Evolutionary conservation across 441 rosid species (phyloP).

Genomic region (Pelargonium exstipulatum): DNA sequence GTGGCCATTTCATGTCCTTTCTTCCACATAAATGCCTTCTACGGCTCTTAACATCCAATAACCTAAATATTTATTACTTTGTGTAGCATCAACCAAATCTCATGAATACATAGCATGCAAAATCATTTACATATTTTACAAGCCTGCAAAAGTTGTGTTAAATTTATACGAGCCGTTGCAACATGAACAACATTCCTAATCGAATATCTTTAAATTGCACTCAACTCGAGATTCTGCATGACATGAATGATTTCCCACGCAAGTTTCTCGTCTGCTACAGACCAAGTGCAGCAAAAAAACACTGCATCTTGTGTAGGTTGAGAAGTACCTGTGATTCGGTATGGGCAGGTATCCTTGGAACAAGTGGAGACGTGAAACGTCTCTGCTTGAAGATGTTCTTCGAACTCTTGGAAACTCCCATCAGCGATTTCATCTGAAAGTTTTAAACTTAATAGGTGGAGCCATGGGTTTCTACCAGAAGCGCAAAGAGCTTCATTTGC

Average conservation of each 20-base stretch:
- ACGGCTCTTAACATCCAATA: too few species aligned
- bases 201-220: slow-evolving; percentile 6
- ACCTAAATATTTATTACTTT: too few species aligned
- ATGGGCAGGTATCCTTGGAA: slow-evolving; percentile 49
- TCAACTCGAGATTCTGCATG: slow-evolving; percentile 24
- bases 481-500: slow-evolving; percentile 14
- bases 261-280: slow-evolving; percentile 51
- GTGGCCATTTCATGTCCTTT: too few species aligned
- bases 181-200: too few species aligned
- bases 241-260: slow-evolving; percentile 62
- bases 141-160: too few species aligned
- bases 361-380: slow-evolving; percentile 47
- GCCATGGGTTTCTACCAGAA: slow-evolving; percentile 21
- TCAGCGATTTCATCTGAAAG: slow-evolving; percentile 33
- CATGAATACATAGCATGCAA: too few species aligned
- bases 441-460: slow-evolving; percentile 31
- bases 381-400: slow-evolving; percentile 46
- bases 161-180: too few species aligned
- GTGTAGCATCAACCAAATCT: too few species aligned
- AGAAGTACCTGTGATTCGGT: slow-evolving; percentile 26
- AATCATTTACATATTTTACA: too few species aligned
- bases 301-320: slow-evolving; percentile 19
- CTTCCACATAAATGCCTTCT: too few species aligned
- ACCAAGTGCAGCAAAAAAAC: slow-evolving; percentile 76
- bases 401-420: slow-evolving; percentile 35